These are phyloP conservation scores for Chrysosporium keratinophilum DNA, from an alignment of 2,329 filamentous ascomycete species.

Conservation along the genomic window DNA sequence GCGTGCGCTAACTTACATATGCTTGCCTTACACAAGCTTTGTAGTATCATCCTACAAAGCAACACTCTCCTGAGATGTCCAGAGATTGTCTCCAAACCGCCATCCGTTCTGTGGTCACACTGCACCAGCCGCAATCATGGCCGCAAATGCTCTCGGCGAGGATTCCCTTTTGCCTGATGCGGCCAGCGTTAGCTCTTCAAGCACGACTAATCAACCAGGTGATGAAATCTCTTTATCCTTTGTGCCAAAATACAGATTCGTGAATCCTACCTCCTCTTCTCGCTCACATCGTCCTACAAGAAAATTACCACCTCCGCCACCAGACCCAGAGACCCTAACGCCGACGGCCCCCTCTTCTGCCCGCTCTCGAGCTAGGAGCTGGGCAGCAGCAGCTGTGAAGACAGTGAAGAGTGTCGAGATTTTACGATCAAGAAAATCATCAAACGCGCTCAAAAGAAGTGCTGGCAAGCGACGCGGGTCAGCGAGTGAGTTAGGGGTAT, in stretches of 20 bases:
- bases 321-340: constrained; percentile 12
- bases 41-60: neutral
- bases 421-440: constrained; percentile 11
- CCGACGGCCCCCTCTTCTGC: neutral
- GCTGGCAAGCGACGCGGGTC: constrained; percentile 2
- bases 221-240: neutral
- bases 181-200: neutral
- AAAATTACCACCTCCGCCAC: neutral
- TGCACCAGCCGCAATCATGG: neutral
- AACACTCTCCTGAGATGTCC: neutral
- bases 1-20: neutral
- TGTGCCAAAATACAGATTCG: constrained; percentile 2
- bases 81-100: neutral
- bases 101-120: neutral
- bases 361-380: constrained; percentile 11
- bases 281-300: neutral
- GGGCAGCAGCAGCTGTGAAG: constrained; percentile 13
- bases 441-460: neutral
- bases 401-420: constrained; percentile 13
- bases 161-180: neutral
- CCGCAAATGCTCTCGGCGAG: neutral
- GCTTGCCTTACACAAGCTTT: neutral
- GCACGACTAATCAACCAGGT: neutral
- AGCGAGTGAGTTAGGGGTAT: neutral
- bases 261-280: neutral